Conservation (phyloP, 371 early-diverging fungal species). For the Mucor ambiguus region DNA sequence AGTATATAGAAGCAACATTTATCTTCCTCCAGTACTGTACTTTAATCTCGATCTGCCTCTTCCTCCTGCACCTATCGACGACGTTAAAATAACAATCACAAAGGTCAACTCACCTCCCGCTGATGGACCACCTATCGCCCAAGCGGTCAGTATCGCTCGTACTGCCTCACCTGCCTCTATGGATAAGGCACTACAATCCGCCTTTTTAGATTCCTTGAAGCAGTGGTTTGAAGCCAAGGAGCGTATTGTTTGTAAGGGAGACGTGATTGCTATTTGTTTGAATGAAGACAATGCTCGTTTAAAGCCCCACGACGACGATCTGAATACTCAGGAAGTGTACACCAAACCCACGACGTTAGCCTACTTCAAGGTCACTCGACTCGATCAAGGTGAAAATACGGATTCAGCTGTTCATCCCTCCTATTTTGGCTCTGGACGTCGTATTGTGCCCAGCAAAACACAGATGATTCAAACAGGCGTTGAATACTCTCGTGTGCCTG, state of each 20-base stretch:
- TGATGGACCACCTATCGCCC: constrained; percentile 62
- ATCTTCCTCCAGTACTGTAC: constrained; percentile 61
- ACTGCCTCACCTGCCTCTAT: constrained; percentile 76
- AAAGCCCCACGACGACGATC: constrained; percentile 23
- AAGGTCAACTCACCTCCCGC: constrained; percentile 37
- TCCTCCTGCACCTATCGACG: constrained; percentile 34
- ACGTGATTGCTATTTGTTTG: constrained; percentile 71
- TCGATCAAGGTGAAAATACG: constrained; percentile 25
- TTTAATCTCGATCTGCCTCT: constrained; percentile 60
- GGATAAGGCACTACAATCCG: constrained; percentile 67
- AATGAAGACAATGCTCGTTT: constrained; percentile 50
- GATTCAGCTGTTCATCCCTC: constrained; percentile 35
- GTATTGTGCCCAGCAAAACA: constrained; percentile 62
- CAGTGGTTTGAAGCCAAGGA: constrained; percentile 71
- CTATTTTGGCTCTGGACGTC: constrained; percentile 46
- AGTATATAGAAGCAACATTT: constrained; percentile 21
- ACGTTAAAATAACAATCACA: constrained; percentile 31
- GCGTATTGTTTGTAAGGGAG: constrained; percentile 73
- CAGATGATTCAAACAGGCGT: constrained; percentile 70
- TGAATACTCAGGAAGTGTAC: background rate
- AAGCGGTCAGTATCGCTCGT: constrained; percentile 72
- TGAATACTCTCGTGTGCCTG: constrained; percentile 64
- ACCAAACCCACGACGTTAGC: constrained; percentile 42
- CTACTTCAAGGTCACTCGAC: constrained; percentile 58
- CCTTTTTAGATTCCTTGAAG: constrained; percentile 64